Percentiles rank a stretch among this genome's conserved stretches.
phyloP scores from a whole-genome alignment of 2,329 filamentous ascomycete genomes.

The Ceratocystis destructans region DNA sequence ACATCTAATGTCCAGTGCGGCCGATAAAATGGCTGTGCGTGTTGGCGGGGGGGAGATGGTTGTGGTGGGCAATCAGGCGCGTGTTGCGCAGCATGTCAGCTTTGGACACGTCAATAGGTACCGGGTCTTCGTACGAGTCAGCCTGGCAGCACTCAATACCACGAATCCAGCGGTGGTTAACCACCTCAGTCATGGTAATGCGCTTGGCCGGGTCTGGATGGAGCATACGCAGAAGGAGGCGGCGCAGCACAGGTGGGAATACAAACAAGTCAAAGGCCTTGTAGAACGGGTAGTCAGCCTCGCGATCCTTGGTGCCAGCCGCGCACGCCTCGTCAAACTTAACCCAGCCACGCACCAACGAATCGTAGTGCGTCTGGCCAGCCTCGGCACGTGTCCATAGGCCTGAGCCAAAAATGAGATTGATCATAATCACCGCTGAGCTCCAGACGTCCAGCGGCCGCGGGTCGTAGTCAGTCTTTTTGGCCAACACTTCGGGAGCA shows the following conservation, averaged over 20 bases:
- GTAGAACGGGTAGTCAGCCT: constrained; percentile 47
- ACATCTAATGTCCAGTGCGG: constrained; percentile 9
- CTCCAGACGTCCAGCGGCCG: constrained; percentile 77
- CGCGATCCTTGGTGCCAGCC: constrained; percentile 5
- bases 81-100: constrained; percentile 33
- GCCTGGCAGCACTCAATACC: constrained; percentile 66
- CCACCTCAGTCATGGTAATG: constrained; percentile 52
- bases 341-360: constrained; percentile 53
- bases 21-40: constrained; percentile 32
- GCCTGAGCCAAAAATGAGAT: constrained; percentile 56
- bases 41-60: constrained; percentile 39
- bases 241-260: constrained; percentile 53
- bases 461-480: constrained; percentile 54
- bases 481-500: constrained; percentile 67
- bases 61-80: constrained; percentile 45
- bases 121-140: constrained; percentile 53
- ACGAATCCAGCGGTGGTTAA: constrained; percentile 59
- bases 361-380: constrained; percentile 46
- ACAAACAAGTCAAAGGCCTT: constrained; percentile 50
- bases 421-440: constrained; percentile 68
- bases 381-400: constrained; percentile 59
- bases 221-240: constrained; percentile 66
- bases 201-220: constrained; percentile 62
- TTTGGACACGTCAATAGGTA: constrained; percentile 44
- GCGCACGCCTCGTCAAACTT: constrained; percentile 39